A percentile compares a stretch with the other conserved stretches of the same genome.
These are phyloP conservation scores for Tagetes patula DNA, from an alignment of 129 eudicot genomes.

Conservation along the genomic window DNA sequence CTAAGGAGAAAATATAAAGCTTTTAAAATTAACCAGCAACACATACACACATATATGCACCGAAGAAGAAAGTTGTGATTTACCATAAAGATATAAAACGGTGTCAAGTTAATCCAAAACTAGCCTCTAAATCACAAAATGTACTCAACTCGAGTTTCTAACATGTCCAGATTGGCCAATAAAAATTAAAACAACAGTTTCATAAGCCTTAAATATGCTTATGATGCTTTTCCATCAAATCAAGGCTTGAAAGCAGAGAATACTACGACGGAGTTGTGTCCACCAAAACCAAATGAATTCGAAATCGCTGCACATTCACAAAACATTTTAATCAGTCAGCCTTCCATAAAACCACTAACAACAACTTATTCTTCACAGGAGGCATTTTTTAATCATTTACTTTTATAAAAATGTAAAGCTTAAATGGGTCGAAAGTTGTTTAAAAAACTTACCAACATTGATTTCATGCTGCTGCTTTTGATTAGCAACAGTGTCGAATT, in stretches of 20 bases:
- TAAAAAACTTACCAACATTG: constrained; percentile 74
- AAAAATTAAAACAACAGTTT: constrained; percentile 28
- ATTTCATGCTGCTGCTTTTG: constrained; percentile 90
- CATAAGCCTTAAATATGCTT: constrained; percentile 20
- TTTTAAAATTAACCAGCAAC: no score
- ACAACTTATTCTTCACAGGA: background rate
- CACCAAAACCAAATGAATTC: constrained; percentile 93
- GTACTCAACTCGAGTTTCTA: constrained; percentile 34
- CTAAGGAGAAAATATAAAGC: no score
- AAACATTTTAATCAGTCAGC: constrained; percentile 8
- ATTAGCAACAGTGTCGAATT: constrained; percentile 90
- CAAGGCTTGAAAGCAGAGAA: constrained; percentile 94
- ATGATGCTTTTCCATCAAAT: constrained; percentile 7
- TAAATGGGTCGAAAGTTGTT: background rate
- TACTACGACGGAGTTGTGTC: constrained; percentile 94
- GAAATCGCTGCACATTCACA: constrained; percentile 67
- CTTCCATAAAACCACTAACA: background rate
- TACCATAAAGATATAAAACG: constrained; percentile 12
- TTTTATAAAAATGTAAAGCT: background rate
- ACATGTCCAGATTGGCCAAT: constrained; percentile 33
- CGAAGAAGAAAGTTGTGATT: constrained; percentile 2
- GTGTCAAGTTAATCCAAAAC: background rate
- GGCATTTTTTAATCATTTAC: background rate
- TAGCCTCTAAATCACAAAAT: constrained; percentile 41
- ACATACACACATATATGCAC: no score